Evolutionary conservation across 2,329 filamentous ascomycete genomes (phyloP).

Genomic region (Xenoacremonium recifei): DNA sequence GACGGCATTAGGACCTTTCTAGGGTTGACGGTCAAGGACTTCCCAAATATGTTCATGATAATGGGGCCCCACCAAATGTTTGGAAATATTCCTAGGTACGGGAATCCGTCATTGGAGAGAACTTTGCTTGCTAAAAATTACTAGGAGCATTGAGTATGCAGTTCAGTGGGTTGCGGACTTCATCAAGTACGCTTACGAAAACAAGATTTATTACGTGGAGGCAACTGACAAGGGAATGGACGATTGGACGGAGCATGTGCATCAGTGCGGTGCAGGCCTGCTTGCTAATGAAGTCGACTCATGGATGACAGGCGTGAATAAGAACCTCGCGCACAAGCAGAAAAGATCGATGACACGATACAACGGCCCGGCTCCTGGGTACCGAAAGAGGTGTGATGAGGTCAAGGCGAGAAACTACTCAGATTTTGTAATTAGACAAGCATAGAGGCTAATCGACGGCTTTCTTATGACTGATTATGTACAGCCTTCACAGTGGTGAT

Average conservation of each 20-base stretch:
- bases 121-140: too few species aligned
- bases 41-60: constrained; percentile 49
- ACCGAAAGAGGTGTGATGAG: constrained; percentile 35
- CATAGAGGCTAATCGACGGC: too few species aligned
- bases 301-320: constrained; percentile 57
- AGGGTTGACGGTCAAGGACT: constrained; percentile 39
- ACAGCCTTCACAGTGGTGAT: too few species aligned
- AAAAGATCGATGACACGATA: constrained; percentile 46
- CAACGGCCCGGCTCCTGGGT: constrained; percentile 43
- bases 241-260: constrained; percentile 48
- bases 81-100: constrained; percentile 42
- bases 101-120: too few species aligned
- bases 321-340: constrained; percentile 45
- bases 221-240: constrained; percentile 37
- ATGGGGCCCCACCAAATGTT: constrained; percentile 44
- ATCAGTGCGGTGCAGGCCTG: constrained; percentile 41
- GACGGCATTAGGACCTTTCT: constrained; percentile 38
- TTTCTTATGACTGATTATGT: too few species aligned
- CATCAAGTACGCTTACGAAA: constrained; percentile 30
- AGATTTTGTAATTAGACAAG: constrained; percentile 9
- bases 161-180: constrained; percentile 37
- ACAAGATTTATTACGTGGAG: constrained; percentile 35
- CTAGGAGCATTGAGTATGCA: constrained; percentile 40
- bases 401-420: constrained; percentile 27
- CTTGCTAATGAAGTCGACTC: constrained; percentile 39